A percentile compares a stretch with the other conserved stretches of the same genome.
phyloP scores from a whole-genome alignment of 1,139 yeast genomes.

The Taphrina confusa region DNA sequence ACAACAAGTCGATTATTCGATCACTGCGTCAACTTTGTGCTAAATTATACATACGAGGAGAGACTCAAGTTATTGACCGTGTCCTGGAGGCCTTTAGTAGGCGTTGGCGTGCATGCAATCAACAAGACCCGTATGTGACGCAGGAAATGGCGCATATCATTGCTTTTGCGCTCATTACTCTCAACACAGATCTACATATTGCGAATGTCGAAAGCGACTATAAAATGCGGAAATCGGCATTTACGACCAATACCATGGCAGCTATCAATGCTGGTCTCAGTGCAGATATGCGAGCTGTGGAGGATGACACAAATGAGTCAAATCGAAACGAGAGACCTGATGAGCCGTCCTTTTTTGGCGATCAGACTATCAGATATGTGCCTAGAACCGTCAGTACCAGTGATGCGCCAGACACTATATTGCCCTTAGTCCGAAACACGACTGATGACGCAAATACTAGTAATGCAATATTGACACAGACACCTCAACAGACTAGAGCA shows the following conservation, averaged over 20 bases:
- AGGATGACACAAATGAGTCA: not conserved
- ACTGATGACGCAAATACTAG: not conserved
- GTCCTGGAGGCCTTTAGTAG: conserved; percentile 68
- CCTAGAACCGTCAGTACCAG: not conserved
- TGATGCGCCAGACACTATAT: not conserved
- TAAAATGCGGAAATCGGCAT: conserved; percentile 48
- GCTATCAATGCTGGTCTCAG: conserved; percentile 14
- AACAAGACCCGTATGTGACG: conserved; percentile 6
- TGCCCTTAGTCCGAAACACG: no score
- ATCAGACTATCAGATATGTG: conserved; percentile 9
- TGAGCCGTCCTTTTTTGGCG: not conserved
- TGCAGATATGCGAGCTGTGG: not conserved
- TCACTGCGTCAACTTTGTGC: conserved; percentile 65
- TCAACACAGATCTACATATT: conserved; percentile 55
- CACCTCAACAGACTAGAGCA: not conserved
- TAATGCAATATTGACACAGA: not conserved
- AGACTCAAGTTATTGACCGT: conserved; percentile 78
- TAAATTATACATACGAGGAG: conserved; percentile 72
- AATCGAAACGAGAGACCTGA: not conserved
- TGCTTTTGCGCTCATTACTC: conserved; percentile 68
- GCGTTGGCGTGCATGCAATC: conserved; percentile 54
- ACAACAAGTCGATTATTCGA: conserved; percentile 46
- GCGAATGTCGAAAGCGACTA: conserved; percentile 43
- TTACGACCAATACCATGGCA: conserved; percentile 42
- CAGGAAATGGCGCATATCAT: conserved; percentile 67